These are phyloP conservation scores for Scedosporium minutisporum DNA, from an alignment of 2,329 filamentous ascomycete species.

Conservation along the genomic window DNA sequence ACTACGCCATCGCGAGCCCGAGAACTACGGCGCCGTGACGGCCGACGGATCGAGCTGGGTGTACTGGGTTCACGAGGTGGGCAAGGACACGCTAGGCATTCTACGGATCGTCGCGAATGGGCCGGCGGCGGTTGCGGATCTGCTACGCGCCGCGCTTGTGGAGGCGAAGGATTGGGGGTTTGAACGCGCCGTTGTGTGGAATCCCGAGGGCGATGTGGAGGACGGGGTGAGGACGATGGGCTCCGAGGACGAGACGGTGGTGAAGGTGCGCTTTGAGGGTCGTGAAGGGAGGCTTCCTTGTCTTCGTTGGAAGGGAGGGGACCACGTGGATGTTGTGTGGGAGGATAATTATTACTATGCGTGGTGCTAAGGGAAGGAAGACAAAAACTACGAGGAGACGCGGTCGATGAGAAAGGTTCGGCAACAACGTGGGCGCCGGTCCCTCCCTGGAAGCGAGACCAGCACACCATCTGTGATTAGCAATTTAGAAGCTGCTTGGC, in stretches of 20 bases:
- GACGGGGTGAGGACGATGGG: conserved; percentile 19
- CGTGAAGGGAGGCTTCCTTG: conserved; percentile 13
- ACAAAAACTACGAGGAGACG: not conserved
- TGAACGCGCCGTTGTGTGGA: conserved; percentile 21
- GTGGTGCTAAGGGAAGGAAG: not conserved
- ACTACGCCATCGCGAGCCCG: conserved; percentile 12
- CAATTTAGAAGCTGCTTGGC: too few species aligned
- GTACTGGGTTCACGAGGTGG: conserved; percentile 27
- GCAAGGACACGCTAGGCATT: conserved; percentile 6
- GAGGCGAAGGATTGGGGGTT: conserved; percentile 21
- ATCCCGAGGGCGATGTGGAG: conserved; percentile 18
- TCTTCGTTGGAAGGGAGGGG: conserved; percentile 3
- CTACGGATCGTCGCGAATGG: conserved; percentile 8
- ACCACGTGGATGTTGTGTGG: conserved; percentile 1
- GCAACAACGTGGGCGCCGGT: not conserved
- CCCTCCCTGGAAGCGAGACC: not conserved
- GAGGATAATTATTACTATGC: conserved; percentile 7
- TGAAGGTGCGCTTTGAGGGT: conserved; percentile 20
- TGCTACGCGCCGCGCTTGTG: conserved; percentile 20
- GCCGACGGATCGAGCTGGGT: conserved; percentile 17
- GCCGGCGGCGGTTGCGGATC: conserved; percentile 14
- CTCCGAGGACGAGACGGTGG: conserved; percentile 26
- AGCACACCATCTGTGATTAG: not conserved
- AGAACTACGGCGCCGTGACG: conserved; percentile 16
- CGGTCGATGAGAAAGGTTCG: not conserved